Base-by-base conservation (phyloP, 495 filamentous ascomycete species). In the Sphaerosporella brunnea region DNA sequence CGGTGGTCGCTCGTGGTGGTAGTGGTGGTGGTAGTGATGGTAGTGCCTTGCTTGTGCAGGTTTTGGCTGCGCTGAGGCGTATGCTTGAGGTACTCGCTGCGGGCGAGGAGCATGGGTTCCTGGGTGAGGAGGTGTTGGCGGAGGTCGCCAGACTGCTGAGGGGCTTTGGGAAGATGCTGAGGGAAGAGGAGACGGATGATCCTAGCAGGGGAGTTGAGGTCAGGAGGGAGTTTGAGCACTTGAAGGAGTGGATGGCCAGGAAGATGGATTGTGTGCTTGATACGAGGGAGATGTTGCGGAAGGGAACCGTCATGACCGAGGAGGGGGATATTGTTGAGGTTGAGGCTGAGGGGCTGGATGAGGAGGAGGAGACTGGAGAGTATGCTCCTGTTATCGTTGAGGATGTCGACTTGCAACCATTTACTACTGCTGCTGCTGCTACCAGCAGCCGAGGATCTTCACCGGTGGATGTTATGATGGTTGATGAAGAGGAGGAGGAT, bases 371-470 rank as follows among this genome's bases (percentile, higher is more conserved):
- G 63, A 73, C 72, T 49, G 84, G 84, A 15, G 88, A 94, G 58
- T 87, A 85, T 68, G 78, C 81, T 49, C 90, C 88, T 13, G 69
- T 80, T 19, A 63, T 97, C 15, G 84, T 97, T 3, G 75, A 85
- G 42, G 54, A 40, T 40, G 7, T 32, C 28, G 28, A 32, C 7
- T 13, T 32, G 37, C n/a, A n/a, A n/a, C n/a, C n/a, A n/a, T n/a
- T n/a, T n/a, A n/a, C n/a, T n/a, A n/a, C n/a, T n/a, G n/a, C n/a
- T n/a, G n/a, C n/a, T n/a, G n/a, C n/a, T n/a, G n/a, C n/a, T n/a
- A 15, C 15, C 37, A 40, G 18, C 2, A 43, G 40, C 13, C 19
- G 21, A 8, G 18, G 35, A 8, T 8, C 8, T 7, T 43, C 40
- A 13, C 40, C 40, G 13, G 9, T 25, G 8, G 21, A 24, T 9